Evolutionary conservation across 768 basidiomycete species (phyloP).

Genomic region (Podaxis carcinomalis): DNA sequence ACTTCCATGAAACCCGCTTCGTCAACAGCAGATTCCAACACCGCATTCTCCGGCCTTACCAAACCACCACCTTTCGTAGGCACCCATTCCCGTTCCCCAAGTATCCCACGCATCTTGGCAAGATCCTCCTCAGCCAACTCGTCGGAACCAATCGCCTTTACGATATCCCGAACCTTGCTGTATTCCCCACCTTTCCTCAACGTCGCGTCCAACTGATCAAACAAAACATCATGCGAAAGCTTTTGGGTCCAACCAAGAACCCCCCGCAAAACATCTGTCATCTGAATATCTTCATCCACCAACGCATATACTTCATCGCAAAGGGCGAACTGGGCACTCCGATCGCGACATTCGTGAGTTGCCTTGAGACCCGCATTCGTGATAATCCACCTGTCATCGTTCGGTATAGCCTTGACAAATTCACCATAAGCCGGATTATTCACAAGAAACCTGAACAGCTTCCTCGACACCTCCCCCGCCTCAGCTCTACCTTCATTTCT

Average conservation of each 20-base stretch:
- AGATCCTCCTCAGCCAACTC: conserved; percentile 16
- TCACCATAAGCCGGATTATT: not conserved
- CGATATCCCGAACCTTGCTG: conserved; percentile 19
- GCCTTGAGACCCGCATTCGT: conserved; percentile 4
- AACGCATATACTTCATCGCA: conserved; percentile 37
- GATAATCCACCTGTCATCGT: not conserved
- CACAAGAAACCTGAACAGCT: conserved; percentile 2
- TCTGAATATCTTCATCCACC: conserved; percentile 20
- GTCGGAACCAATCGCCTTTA: conserved; percentile 26
- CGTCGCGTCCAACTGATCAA: conserved; percentile 27
- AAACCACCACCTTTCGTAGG: conserved; percentile 23
- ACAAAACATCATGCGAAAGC: conserved; percentile 24
- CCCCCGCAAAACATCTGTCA: conserved; percentile 25
- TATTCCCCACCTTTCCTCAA: conserved; percentile 15
- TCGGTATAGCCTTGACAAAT: conserved; percentile 1
- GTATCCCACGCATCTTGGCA: conserved; percentile 13
- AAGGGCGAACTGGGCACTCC: conserved; percentile 16
- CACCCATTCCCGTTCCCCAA: conserved; percentile 27
- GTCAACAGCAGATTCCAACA: conserved; percentile 15
- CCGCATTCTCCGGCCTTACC: conserved; percentile 18
- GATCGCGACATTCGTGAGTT: conserved; percentile 7
- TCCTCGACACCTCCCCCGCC: conserved; percentile 3
- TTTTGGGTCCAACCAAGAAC: conserved; percentile 38
- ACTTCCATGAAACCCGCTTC: conserved; percentile 25
- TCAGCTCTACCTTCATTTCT: not conserved